Base-by-base conservation (phyloP, 2,329 filamentous ascomycete genomes). In the Phaeosphaeriaceae sp. region DNA sequence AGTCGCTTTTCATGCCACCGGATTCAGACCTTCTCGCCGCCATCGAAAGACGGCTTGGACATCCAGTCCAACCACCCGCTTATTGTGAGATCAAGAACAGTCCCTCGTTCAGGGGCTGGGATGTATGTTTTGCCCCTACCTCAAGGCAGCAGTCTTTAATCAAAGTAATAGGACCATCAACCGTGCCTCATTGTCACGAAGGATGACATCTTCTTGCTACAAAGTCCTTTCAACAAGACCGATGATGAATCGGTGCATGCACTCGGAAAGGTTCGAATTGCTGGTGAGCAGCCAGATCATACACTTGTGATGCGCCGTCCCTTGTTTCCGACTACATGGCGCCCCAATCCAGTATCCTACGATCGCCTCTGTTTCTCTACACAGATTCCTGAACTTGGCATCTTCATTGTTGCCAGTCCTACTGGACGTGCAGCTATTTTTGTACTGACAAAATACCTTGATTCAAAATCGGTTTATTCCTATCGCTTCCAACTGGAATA, bases 371-470 rank as follows among this genome's bases (percentile, higher is more conserved):
- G 84, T 76, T 87, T 91, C 82, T 76, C 87, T 40, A 78, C 84
- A 0, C 83, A 88, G 51, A 86, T 93, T 1, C 89, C 89, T 0
- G 88, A 91, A 65, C 80, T 95, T 1, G 88, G 83, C n/a, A 79
- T 93, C 15, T 84, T 93, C 9, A 80, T 91, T 2, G 79, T 89
- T 1, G 91, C 84, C 0, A 89, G 88, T 11, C 84, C 88, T n/a
- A 84, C 84, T 48, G 91, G 91, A 0, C 83, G 87, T 9, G 89
- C 87, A 0, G 82, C 85, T 1, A 78, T 94, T 2, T 71, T 90
- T 53, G 83, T 83, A 1, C 74, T 92, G 19, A 57, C 59, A 0
- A 45, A 45, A 85, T 3, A 72, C 87, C 19, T 22, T 0, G 7
- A 24, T 1, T 15, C 33, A 33, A 36, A 86, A 84, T 3, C 79